Evolutionary conservation across 2,329 filamentous ascomycete species (phyloP).

Genomic region (Phoma sp.): DNA sequence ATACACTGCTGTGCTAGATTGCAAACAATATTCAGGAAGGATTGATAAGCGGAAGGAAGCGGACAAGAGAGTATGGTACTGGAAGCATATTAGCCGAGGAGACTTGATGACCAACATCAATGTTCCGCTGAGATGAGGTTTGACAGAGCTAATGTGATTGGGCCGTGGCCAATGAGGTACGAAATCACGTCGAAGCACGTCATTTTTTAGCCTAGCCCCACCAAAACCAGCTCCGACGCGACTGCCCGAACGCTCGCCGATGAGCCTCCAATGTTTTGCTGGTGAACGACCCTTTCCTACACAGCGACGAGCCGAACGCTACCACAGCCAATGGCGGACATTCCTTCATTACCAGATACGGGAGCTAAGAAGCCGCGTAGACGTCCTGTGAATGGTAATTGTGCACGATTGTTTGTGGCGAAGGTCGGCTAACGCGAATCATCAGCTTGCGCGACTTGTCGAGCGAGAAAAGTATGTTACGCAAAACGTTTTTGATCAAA

Average conservation of each 20-base stretch:
- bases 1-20: neutral
- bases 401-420: neutral
- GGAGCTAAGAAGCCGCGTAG: slow-evolving; percentile 32
- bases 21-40: neutral
- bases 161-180: neutral
- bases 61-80: neutral
- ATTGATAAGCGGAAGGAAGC: neutral
- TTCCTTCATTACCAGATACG: slow-evolving; percentile 15
- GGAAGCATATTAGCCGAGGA: neutral
- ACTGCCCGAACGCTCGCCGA: slow-evolving; percentile 17
- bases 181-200: slow-evolving; percentile 12
- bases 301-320: slow-evolving; percentile 21
- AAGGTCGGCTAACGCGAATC: slow-evolving; percentile 12
- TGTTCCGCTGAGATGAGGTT: neutral
- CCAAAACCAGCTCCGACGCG: slow-evolving; percentile 12
- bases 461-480: slow-evolving; percentile 26
- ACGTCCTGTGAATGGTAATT: slow-evolving; percentile 35
- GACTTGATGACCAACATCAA: neutral
- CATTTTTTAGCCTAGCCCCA: slow-evolving; percentile 9
- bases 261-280: slow-evolving; percentile 11
- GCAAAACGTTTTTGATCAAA: neutral
- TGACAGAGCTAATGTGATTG: neutral
- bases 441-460: slow-evolving; percentile 29
- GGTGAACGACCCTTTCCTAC: slow-evolving; percentile 2
- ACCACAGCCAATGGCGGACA: slow-evolving; percentile 15